Evolutionary conservation across 768 basidiomycete species (phyloP), one percentile per base, ranked within the genome.

Genomic region (Pleurotus djamor): DNA sequence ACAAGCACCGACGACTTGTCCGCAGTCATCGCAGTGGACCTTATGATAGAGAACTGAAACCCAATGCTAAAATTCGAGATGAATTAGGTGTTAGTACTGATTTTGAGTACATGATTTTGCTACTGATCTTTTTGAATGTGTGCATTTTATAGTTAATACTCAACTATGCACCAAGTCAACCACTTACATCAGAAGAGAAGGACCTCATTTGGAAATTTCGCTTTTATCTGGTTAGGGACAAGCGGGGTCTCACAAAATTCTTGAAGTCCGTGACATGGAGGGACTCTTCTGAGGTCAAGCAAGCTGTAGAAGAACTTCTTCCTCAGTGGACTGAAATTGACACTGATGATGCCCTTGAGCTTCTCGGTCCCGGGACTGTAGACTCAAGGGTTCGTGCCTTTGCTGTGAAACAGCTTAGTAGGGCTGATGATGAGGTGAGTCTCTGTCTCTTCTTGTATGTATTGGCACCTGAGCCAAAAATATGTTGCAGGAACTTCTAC

Each of bases 121-220:
- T 21, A 98, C 21, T 28, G 21, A n/a, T 3, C 49, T 28, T 50
- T 48, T 33, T 33, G 49, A 12, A 9, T 21, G 9, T 9, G 12
- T 33, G 9, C 34, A 32, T 50, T 33, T 48, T 41, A 2, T 21
- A 98, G 95, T 86, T 88, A 61, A 94, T 99, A 50, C 83, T 99
- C 52, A 87, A 87, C 52, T 94, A 98, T 64, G 88, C 96, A 0
- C 97, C 97, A 0, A 96, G 91, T 60, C 92, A 89, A 60, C 80
- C 83, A 8, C 79, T 99, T 6, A 91, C 85, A 3, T 87, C 94
- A 0, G 92, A 95, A 67, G 96, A 98, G 74, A 97, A 96, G 68
- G 96, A 98, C 65, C 77, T 96, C 44, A 88, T 98, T 41, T 99
- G 97, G 97, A 96, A 96, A 71, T 99, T 96, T 80, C 85, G 97